These are phyloP conservation scores for Ganoderma lucidum DNA, from an alignment of 1,284 basidiomycete species.

Conservation along the genomic window DNA sequence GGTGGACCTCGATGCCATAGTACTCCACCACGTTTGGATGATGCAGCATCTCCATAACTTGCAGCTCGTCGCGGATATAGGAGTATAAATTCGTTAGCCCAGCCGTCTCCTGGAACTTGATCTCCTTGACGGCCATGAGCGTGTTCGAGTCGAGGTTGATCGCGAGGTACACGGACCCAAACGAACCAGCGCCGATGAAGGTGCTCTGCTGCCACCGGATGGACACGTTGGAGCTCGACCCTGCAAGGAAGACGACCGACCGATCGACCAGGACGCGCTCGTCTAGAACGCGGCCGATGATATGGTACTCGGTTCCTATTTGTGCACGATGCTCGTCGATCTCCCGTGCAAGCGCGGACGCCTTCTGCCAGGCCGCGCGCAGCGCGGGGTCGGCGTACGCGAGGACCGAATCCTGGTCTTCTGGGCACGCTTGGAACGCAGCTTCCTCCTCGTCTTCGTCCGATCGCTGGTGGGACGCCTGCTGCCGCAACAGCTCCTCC, in stretches of 20 bases:
- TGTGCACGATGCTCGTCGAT: conserved; percentile 67
- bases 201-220: conserved; percentile 99
- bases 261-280: conserved; percentile 92
- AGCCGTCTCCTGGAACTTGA: conserved; percentile 94
- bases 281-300: conserved; percentile 90
- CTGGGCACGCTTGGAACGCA: conserved; percentile 43
- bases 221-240: conserved; percentile 93
- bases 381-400: conserved; percentile 69
- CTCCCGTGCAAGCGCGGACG: conserved; percentile 51
- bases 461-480: conserved; percentile 53
- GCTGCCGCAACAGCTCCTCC: conserved; percentile 74
- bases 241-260: conserved; percentile 90
- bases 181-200: conserved; percentile 97
- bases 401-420: conserved; percentile 47
- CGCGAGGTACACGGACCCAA: conserved; percentile 97
- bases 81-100: conserved; percentile 86
- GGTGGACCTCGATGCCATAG: conserved; percentile 98
- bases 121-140: conserved; percentile 99
- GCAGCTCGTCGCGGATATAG: conserved; percentile 97
- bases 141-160: conserved; percentile 97
- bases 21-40: conserved; percentile 99
- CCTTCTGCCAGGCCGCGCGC: conserved; percentile 77
- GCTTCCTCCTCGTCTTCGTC: conserved; percentile 58
- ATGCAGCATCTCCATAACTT: conserved; percentile 98
- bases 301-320: conserved; percentile 73